Conservation (phyloP, 2,329 filamentous ascomycete genomes). For the Parastagonospora nodorum region DNA sequence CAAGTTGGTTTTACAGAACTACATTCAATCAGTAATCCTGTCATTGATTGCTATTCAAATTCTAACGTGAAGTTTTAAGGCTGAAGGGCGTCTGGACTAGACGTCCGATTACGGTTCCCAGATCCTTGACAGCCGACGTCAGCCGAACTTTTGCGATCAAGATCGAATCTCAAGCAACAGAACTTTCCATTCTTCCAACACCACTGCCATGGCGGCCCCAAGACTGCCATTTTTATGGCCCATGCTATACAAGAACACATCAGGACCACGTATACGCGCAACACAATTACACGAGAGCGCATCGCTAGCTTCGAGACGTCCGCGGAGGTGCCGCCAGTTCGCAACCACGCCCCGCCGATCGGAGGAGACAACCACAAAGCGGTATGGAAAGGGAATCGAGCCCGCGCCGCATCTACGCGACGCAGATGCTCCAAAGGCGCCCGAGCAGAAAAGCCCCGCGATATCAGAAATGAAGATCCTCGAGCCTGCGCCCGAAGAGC, state of each 20-base stretch:
- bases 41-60: background rate
- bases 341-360: conserved; percentile 36
- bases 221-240: conserved; percentile 55
- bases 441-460: conserved; percentile 1
- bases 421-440: conserved; percentile 6
- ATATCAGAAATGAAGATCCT: conserved; percentile 7
- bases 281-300: conserved; percentile 9
- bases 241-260: conserved; percentile 47
- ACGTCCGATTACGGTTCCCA: conserved; percentile 15
- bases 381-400: conserved; percentile 56
- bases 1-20: background rate
- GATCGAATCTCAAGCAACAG: conserved; percentile 4
- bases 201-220: conserved; percentile 48
- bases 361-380: conserved; percentile 42
- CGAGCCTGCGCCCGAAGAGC: conserved; percentile 23
- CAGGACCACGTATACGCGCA: conserved; percentile 24
- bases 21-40: background rate
- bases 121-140: conserved; percentile 19
- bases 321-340: conserved; percentile 27
- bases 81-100: conserved; percentile 2
- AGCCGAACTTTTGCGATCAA: background rate
- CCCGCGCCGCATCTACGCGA: conserved; percentile 47
- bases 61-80: background rate
- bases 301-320: conserved; percentile 9
- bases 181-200: conserved; percentile 1